Conservation (phyloP, 2,329 filamentous ascomycete species). For the Colletotrichum sp. region DNA sequence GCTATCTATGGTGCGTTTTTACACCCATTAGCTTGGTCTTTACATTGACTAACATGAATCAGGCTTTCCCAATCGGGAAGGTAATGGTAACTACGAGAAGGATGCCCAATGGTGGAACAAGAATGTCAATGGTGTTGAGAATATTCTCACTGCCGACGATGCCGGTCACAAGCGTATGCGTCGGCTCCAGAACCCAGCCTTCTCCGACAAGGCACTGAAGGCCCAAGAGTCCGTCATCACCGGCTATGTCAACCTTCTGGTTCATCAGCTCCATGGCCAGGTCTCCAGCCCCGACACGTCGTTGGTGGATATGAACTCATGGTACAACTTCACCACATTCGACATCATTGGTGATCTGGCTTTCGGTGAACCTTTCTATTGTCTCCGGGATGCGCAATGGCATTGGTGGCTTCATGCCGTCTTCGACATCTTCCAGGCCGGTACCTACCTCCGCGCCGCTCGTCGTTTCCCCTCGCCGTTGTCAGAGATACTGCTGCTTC, state of each 20-base stretch:
- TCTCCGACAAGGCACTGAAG: conserved; percentile 31
- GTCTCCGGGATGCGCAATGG: conserved; percentile 25
- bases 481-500: conserved; percentile 5
- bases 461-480: conserved; percentile 10
- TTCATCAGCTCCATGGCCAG: conserved; percentile 22
- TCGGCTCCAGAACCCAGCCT: conserved; percentile 30
- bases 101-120: conserved; percentile 21
- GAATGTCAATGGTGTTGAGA: conserved; percentile 17
- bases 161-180: conserved; percentile 26
- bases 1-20: conserved; percentile 39
- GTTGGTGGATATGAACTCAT: conserved; percentile 27
- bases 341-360: conserved; percentile 34
- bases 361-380: conserved; percentile 33
- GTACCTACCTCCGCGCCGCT: conserved; percentile 12
- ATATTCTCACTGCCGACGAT: conserved; percentile 15
- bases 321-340: conserved; percentile 33
- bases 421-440: conserved; percentile 23
- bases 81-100: conserved; percentile 12
- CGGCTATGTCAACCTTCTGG: conserved; percentile 30
- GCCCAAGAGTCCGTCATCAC: conserved; percentile 33
- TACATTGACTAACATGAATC: not conserved
- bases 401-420: conserved; percentile 31
- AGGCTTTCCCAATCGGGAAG: conserved; percentile 11
- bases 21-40: not conserved
- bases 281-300: not conserved